These are phyloP conservation scores for Globisporangium spiculum DNA, from an alignment of 352 stramenopile genomes.

Conservation along the genomic window DNA sequence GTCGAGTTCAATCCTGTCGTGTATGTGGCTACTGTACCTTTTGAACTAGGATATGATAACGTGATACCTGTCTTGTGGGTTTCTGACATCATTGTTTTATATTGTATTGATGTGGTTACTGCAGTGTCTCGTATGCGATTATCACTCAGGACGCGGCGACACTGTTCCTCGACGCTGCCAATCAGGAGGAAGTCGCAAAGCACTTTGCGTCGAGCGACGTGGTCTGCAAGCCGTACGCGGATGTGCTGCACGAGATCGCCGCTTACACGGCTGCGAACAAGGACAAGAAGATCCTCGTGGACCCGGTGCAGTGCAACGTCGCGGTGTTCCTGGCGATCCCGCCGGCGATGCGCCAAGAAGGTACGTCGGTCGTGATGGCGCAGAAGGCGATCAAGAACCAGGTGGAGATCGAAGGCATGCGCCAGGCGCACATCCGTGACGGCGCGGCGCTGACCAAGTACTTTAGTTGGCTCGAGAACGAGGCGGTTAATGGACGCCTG, in stretches of 20 bases:
- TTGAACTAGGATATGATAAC: neutral
- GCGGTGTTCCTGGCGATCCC: constrained; percentile 80
- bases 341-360: constrained; percentile 65
- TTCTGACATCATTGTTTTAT: neutral
- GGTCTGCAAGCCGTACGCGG: constrained; percentile 59
- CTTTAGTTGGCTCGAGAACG: constrained; percentile 91
- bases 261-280: constrained; percentile 46
- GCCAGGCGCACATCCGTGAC: constrained; percentile 93
- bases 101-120: neutral
- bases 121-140: constrained; percentile 90
- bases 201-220: constrained; percentile 54
- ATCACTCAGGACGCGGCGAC: constrained; percentile 87
- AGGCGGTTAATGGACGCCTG: constrained; percentile 48
- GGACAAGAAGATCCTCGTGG: constrained; percentile 66
- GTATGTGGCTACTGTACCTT: constrained; percentile 49
- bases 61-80: too few species aligned
- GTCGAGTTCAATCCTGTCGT: constrained; percentile 98
- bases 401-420: constrained; percentile 95
- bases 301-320: constrained; percentile 83
- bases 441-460: constrained; percentile 94
- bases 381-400: constrained; percentile 93
- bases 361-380: constrained; percentile 73
- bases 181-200: constrained; percentile 52
- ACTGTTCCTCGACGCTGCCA: constrained; percentile 90
- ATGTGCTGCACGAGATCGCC: constrained; percentile 43